Evolutionary conservation across 1,284 basidiomycete species (phyloP), one percentile per base, ranked within the genome.

Genomic region (Microstroma glucosiphilum): DNA sequence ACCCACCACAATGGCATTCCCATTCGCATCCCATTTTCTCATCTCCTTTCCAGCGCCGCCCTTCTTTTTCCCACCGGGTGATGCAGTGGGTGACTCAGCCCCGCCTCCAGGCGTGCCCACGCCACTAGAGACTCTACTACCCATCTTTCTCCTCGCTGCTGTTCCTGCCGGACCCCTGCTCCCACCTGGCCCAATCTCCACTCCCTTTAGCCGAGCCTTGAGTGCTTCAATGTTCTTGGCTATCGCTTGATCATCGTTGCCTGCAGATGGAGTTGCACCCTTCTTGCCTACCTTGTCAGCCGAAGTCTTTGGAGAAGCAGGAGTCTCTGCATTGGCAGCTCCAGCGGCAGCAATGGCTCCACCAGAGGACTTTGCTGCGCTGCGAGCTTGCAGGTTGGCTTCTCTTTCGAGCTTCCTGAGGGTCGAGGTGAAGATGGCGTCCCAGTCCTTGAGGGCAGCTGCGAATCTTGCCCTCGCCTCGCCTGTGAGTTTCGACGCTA

Each of bases 161-260:
- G 30, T 37, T 40, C 68, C 43, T 4, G 17, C 43, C 15, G 43
- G 43, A 54, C 51, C 51, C 17, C 69, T 76, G 57, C 82, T 83
- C 75, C 84, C 62, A 84, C 84, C 69, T 83, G 82, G 19, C 84
- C 69, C 87, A 60, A 86, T 51, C 57, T 76, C 67, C 41, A 70
- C 69, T 61, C 70, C 69, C 59, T 80, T 82, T 56, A 94, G 81
- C 43, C 91, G 85, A 60, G 85, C 88, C 79, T 93, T 96, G 60
- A 97, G 83, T 0, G 90, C 91, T 73, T 92, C 88, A 1, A 96
- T 89, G 74, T 93, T 96, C 71, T 89, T 85, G 11, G 92, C 88
- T 70, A 97, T 96, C 73, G 91, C 87, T 74, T 93, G 87, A 60
- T 90, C 90, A 67, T 92, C 90, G 55, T 85, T 82, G n/a, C 84